These are phyloP conservation scores for Avena sativa DNA, from an alignment of 176 grass and related monocot species.

Conservation along the genomic window DNA sequence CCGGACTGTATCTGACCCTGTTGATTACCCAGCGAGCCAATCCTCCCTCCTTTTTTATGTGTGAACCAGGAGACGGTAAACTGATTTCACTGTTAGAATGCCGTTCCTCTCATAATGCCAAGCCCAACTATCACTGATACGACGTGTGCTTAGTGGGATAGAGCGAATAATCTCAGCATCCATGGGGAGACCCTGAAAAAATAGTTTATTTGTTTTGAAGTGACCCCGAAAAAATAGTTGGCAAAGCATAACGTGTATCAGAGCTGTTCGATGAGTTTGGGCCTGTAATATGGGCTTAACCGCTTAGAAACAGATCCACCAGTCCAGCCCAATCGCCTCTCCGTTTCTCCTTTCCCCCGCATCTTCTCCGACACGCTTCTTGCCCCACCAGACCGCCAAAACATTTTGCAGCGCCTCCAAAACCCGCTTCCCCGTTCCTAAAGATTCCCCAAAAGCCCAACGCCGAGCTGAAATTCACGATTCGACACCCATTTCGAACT, in stretches of 20 bases:
- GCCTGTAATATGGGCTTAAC: not conserved
- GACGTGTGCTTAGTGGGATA: too few relatives aligned
- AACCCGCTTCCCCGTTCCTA: constrained; percentile 6
- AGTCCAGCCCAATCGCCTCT: not conserved
- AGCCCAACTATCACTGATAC: too few relatives aligned
- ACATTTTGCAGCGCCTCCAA: constrained; percentile 42
- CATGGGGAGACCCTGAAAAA: too few relatives aligned
- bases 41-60: too few relatives aligned
- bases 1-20: too few relatives aligned
- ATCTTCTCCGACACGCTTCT: constrained; percentile 39
- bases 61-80: too few relatives aligned
- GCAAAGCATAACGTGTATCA: not conserved
- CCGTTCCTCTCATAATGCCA: too few relatives aligned
- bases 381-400: constrained; percentile 47
- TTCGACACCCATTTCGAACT: constrained; percentile 34
- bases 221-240: too few relatives aligned
- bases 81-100: too few relatives aligned
- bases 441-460: constrained; percentile 34
- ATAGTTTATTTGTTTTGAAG: too few relatives aligned
- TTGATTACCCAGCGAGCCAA: too few relatives aligned
- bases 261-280: not conserved
- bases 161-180: too few relatives aligned
- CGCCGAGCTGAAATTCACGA: constrained; percentile 26
- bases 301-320: not conserved
- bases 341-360: not conserved